A percentile compares a stretch with the other conserved stretches of the same genome.
Evolutionary conservation across 1,284 basidiomycete species (phyloP).

Genomic region (Boletus hoseneyae): DNA sequence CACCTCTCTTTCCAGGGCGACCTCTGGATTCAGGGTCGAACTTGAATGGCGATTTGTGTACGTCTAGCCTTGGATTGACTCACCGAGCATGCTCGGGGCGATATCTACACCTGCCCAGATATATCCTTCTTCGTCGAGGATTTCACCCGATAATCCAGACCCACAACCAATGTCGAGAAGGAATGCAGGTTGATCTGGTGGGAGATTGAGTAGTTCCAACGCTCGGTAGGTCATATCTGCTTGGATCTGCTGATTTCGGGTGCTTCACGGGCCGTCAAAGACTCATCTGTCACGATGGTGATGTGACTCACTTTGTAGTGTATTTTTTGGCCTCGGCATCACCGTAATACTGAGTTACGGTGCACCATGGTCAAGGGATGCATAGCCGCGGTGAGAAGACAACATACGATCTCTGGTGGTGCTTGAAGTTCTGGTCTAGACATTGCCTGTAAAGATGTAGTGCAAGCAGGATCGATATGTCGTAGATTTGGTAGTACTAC

Average conservation of each 20-base stretch:
- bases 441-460: slow-evolving; percentile 49
- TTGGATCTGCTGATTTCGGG: slow-evolving; percentile 96
- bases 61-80: slow-evolving; percentile 25
- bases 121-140: slow-evolving; percentile 92
- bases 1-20: slow-evolving; percentile 89
- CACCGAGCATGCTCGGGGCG: slow-evolving; percentile 95
- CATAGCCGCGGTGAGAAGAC: background rate
- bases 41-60: background rate
- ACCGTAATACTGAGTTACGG: slow-evolving; percentile 80
- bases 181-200: slow-evolving; percentile 73
- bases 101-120: slow-evolving; percentile 96
- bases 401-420: slow-evolving; percentile 88
- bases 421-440: slow-evolving; percentile 94
- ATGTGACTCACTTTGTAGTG: slow-evolving; percentile 80
- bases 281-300: background rate
- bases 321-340: slow-evolving; percentile 96
- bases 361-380: slow-evolving; percentile 13
- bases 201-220: slow-evolving; percentile 85
- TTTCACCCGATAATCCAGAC: slow-evolving; percentile 96
- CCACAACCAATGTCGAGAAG: slow-evolving; percentile 98
- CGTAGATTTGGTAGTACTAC: background rate
- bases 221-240: slow-evolving; percentile 98
- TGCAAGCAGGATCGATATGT: background rate
- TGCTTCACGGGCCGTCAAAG: slow-evolving; percentile 44
- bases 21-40: slow-evolving; percentile 55